Percentiles rank a stretch among this genome's conserved stretches.
These are phyloP conservation scores for Globisporangium alternatum DNA, from an alignment of 352 stramenopile species.

Conservation along the genomic window DNA sequence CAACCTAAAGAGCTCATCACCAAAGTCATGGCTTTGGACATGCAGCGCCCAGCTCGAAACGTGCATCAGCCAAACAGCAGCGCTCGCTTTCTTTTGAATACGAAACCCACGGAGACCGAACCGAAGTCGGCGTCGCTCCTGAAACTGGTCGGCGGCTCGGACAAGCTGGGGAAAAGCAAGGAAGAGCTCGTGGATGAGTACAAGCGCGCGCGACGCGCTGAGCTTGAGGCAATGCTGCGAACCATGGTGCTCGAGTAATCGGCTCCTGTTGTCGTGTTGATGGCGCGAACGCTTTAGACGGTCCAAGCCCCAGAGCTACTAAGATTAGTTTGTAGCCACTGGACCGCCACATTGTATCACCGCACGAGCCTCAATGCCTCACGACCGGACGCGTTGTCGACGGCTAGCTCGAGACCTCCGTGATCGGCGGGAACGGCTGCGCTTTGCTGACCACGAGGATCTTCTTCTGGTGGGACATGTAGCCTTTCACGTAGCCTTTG, in stretches of 20 bases:
- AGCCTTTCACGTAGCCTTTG: constrained; percentile 94
- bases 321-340: too few relatives aligned
- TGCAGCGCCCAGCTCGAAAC: background rate
- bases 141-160: constrained; percentile 41
- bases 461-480: constrained; percentile 97
- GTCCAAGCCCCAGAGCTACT: background rate
- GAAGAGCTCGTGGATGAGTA: constrained; percentile 62
- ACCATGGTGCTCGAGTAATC: constrained; percentile 56
- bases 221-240: constrained; percentile 65
- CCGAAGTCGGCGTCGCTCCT: constrained; percentile 48
- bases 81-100: constrained; percentile 5
- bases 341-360: background rate
- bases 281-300: background rate
- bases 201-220: constrained; percentile 53
- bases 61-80: constrained; percentile 3
- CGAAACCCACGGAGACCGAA: constrained; percentile 5
- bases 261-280: background rate
- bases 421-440: constrained; percentile 90
- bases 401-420: constrained; percentile 66
- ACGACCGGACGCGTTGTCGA: background rate
- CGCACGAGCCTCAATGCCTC: constrained; percentile 1
- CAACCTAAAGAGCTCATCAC: background rate
- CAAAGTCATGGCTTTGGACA: background rate
- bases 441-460: constrained; percentile 94
- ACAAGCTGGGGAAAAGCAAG: constrained; percentile 42